These are phyloP conservation scores for Trapa incisa DNA, from an alignment of 345 rosid species.

Conservation along the genomic window DNA sequence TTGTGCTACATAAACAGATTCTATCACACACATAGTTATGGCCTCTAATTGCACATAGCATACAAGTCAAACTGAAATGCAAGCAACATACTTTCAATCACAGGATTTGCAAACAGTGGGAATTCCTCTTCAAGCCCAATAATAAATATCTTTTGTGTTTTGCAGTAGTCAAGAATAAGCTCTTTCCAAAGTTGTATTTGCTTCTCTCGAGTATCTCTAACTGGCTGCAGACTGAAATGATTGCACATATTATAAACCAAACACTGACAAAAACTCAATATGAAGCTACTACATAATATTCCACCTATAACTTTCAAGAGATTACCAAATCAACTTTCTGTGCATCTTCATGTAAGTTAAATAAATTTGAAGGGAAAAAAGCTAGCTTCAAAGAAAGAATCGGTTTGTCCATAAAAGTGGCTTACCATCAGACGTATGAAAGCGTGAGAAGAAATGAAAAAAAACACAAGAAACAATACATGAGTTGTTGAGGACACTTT, in stretches of 20 bases:
- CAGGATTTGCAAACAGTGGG: constrained; percentile 68
- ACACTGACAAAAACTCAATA: neutral
- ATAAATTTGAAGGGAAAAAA: no score
- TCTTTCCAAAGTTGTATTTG: constrained; percentile 92
- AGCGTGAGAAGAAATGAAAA: neutral
- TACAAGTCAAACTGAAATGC: neutral
- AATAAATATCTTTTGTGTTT: constrained; percentile 50
- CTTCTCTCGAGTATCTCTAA: constrained; percentile 91
- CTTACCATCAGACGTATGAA: neutral
- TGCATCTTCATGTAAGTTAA: no score
- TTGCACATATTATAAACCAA: neutral
- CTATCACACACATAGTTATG: no score
- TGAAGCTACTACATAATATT: neutral
- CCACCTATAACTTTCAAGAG: neutral
- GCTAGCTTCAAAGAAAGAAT: neutral
- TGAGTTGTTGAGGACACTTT: neutral
- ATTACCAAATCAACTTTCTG: neutral
- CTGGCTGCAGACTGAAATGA: constrained; percentile 69
- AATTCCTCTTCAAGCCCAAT: constrained; percentile 73
- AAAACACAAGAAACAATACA: neutral
- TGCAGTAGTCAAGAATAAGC: constrained; percentile 73
- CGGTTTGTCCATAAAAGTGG: neutral
- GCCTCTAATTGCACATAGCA: neutral
- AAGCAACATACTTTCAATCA: constrained; percentile 42
- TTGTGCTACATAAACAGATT: no score